phyloP scores from a whole-genome alignment of 306 rosid species.

The Glycine latifolia region DNA sequence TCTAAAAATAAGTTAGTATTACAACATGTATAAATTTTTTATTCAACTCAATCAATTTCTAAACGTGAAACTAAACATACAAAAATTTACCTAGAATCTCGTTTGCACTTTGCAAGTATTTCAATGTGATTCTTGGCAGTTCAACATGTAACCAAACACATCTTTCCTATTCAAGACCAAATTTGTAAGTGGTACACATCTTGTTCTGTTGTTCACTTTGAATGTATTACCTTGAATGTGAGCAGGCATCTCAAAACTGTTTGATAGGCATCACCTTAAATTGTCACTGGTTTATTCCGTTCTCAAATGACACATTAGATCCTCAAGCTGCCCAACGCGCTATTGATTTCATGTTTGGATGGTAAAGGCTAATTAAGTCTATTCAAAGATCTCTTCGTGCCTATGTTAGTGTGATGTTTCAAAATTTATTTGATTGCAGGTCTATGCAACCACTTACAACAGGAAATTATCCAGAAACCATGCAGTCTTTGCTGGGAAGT shows the following conservation, averaged over 20 bases:
- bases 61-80: not conserved
- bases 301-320: constrained; percentile 46
- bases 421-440: constrained; percentile 46
- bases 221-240: too few species aligned
- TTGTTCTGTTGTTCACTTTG: not conserved
- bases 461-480: constrained; percentile 74
- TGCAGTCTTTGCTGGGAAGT: constrained; percentile 60
- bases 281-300: constrained; percentile 58
- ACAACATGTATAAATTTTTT: too few species aligned
- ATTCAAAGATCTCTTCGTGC: not conserved
- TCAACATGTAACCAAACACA: not conserved
- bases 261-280: constrained; percentile 62
- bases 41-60: not conserved
- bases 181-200: not conserved
- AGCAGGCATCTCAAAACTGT: constrained; percentile 51
- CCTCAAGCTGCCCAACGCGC: constrained; percentile 51
- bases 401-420: not conserved
- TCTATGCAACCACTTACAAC: constrained; percentile 66
- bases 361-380: constrained; percentile 48
- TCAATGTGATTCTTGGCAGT: not conserved
- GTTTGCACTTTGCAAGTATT: too few species aligned
- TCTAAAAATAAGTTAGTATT: too few species aligned
- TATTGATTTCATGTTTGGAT: constrained; percentile 66
- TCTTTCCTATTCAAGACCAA: not conserved
- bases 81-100: not conserved